Conservation (phyloP, 495 filamentous ascomycete genomes). For the Jackrogersella minutella region DNA sequence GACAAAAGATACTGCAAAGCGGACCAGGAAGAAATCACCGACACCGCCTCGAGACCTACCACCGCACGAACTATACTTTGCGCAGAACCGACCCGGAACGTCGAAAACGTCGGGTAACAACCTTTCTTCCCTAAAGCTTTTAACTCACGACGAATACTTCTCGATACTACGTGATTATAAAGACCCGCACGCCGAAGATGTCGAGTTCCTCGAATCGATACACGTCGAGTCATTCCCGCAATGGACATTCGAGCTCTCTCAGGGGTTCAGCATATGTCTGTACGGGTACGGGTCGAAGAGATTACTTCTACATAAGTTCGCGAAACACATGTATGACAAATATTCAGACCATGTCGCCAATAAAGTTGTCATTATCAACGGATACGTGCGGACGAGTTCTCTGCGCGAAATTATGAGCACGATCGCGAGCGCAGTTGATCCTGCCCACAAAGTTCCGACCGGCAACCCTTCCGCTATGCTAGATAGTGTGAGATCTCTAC, state of each 20-base stretch:
- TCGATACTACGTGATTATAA: slow-evolving; percentile 68
- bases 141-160: slow-evolving; percentile 93
- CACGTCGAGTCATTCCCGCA: slow-evolving; percentile 86
- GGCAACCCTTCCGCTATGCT: slow-evolving; percentile 49
- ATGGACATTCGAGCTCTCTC: slow-evolving; percentile 89
- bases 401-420: slow-evolving; percentile 81
- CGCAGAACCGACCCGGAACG: slow-evolving; percentile 83
- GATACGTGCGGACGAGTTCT: slow-evolving; percentile 79
- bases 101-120: slow-evolving; percentile 88
- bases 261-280: slow-evolving; percentile 89
- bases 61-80: slow-evolving; percentile 91
- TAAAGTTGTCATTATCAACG: slow-evolving; percentile 86
- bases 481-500: slow-evolving; percentile 66
- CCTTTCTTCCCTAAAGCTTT: slow-evolving; percentile 73
- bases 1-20: slow-evolving; percentile 48
- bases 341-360: slow-evolving; percentile 49
- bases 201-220: slow-evolving; percentile 73
- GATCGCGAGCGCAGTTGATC: slow-evolving; percentile 70
- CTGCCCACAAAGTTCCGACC: slow-evolving; percentile 54
- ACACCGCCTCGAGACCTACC: slow-evolving; percentile 83
- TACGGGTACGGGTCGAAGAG: slow-evolving; percentile 94
- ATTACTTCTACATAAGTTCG: slow-evolving; percentile 76
- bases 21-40: slow-evolving; percentile 71
- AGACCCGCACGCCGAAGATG: slow-evolving; percentile 77
- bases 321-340: slow-evolving; percentile 69